Conservation (phyloP, 2,329 filamentous ascomycete species). For the Penicillium verrucosum region DNA sequence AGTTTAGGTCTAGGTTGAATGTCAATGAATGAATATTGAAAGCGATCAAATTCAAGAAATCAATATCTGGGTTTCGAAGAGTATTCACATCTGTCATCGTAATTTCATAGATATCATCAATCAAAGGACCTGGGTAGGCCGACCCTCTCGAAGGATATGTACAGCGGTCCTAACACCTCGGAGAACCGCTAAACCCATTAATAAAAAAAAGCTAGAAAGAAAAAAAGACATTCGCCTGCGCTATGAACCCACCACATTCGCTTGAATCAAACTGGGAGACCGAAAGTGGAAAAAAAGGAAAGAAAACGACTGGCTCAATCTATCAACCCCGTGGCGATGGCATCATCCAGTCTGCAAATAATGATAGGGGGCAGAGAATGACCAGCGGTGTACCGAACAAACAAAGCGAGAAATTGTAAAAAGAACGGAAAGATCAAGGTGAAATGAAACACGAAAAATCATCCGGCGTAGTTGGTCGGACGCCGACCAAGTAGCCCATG, state of each 20-base stretch:
- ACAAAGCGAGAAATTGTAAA: not conserved
- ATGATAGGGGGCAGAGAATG: not conserved
- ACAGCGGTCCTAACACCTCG: not conserved
- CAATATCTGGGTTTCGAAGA: not conserved
- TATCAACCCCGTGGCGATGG: not conserved
- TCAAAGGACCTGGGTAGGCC: constrained; percentile 2
- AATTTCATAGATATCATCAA: constrained; percentile 12
- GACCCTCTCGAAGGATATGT: constrained; percentile 6
- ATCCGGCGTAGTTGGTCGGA: constrained; percentile 18
- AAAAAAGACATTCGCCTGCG: constrained; percentile 13
- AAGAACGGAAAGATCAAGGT: not conserved
- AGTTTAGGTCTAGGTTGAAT: not conserved
- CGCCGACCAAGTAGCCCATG: constrained; percentile 19
- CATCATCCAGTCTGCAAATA: not conserved
- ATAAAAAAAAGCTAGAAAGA: not conserved
- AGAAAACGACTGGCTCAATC: not conserved
- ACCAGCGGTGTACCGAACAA: not conserved
- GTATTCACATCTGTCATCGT: constrained; percentile 12
- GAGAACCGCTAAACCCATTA: not conserved
- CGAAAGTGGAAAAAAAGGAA: not conserved
- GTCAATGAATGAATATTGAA: not conserved
- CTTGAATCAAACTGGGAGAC: constrained; percentile 2
- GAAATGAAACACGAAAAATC: not conserved
- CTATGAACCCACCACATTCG: constrained; percentile 14
- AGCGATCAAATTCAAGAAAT: not conserved